phyloP scores from a whole-genome alignment of 768 basidiomycete genomes.

The Holtermanniella nyarrowii region DNA sequence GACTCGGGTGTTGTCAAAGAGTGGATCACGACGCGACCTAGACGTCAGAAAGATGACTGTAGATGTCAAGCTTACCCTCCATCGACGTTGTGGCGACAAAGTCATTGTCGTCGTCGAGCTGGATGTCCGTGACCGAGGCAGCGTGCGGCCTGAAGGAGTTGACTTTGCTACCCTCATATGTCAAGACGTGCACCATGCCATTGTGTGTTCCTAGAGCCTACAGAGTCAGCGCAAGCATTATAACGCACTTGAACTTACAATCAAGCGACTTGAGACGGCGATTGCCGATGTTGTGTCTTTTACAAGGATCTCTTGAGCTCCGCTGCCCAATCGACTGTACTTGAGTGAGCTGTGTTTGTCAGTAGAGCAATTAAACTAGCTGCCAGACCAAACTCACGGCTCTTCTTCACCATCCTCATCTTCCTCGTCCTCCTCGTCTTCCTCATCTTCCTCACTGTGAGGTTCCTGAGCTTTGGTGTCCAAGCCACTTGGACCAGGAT shows the following conservation, averaged over 20 bases:
- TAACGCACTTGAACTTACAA: constrained; percentile 48
- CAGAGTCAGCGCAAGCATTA: constrained; percentile 1
- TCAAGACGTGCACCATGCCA: constrained; percentile 81
- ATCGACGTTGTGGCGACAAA: constrained; percentile 87
- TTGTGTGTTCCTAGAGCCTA: constrained; percentile 87
- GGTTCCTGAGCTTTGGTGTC: too few species aligned
- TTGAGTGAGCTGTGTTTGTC: constrained; percentile 51
- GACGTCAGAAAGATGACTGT: neutral
- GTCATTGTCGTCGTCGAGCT: constrained; percentile 70
- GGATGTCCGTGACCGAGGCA: constrained; percentile 76
- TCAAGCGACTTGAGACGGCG: constrained; percentile 57
- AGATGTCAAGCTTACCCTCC: constrained; percentile 56
- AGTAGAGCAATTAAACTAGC: neutral
- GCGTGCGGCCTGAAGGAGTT: constrained; percentile 85
- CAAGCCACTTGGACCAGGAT: neutral
- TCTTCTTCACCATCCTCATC: constrained; percentile 70
- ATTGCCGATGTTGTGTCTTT: constrained; percentile 84
- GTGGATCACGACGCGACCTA: constrained; percentile 84
- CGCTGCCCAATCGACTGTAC: constrained; percentile 69
- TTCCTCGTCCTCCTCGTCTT: constrained; percentile 49
- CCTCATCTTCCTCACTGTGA: constrained; percentile 33
- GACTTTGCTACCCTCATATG: constrained; percentile 64
- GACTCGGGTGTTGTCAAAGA: constrained; percentile 68
- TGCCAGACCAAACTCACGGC: constrained; percentile 50
- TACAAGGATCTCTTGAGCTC: constrained; percentile 63